Base-by-base conservation (phyloP, 192 early-diverging fungal species). In the Geranomyces variabilis region DNA sequence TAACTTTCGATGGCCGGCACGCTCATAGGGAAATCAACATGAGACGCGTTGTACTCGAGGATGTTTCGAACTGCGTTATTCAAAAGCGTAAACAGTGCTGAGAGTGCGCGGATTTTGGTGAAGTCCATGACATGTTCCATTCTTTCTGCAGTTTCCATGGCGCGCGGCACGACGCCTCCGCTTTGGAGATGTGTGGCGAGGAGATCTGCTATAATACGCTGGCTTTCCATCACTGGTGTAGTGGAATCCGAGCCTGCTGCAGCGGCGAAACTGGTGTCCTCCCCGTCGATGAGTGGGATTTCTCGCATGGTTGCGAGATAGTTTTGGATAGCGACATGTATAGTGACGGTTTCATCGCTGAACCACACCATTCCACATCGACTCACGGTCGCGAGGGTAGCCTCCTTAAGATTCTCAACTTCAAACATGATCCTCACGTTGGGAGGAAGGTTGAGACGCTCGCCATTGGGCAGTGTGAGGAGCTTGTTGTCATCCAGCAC, bases 301-400 rank as follows among this genome's bases (percentile, higher is more conserved):
- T 79, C 75, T 30, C 89, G 86, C 6, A 99, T 79, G 1, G 89
- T 89, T 29, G 87, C 88, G 51, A 99, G 84, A 69, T 98, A 98
- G 75, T 95, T 83, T 70, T 85, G 74, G 74, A 90, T 87, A 29
- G 91, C 75, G 93, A 98, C 95, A 6, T 81, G 79, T 33, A 90
- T 75, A 1, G 81, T 88, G 55, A 98, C 90, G 0, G 97, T 91
- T 73, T 93, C 92, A 62, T 93, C 92, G 77, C 91, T 92, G 78
- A 98, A 99, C 97, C 96, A 99, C 47, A 99, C 94, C 98, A 99
- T 99, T 77, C 98, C 98, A 79, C 98, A 99, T 44, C 98, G 94
- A 83, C 90, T 92, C 36, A 99, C 95, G 0, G 98, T 99, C 48
- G 98, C 98, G 26, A 95, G 84, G 5, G 98, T 99, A 14, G 98